Evolutionary conservation across 1,139 yeast genomes (phyloP).

Genomic region (Hemisphaericaspora subhashii): DNA sequence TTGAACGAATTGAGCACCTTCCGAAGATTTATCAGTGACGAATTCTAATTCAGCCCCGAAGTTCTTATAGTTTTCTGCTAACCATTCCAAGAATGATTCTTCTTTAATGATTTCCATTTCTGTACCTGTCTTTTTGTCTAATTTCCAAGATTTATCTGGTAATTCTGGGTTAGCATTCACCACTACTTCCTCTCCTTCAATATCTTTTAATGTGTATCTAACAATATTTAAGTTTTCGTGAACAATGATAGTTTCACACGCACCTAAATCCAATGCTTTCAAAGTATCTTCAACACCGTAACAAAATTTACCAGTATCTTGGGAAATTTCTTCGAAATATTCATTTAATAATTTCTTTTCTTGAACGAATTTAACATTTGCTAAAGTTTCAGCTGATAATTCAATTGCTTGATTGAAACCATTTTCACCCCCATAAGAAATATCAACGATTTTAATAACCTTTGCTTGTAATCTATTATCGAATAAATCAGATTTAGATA

Average conservation of each 20-base stretch:
- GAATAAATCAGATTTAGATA: slow-evolving; percentile 88
- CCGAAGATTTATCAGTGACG: slow-evolving; percentile 93
- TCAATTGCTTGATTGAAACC: slow-evolving; percentile 99
- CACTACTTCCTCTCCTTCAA: slow-evolving; percentile 75
- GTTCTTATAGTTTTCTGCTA: slow-evolving; percentile 91
- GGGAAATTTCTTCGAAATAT: slow-evolving; percentile 95
- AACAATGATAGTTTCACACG: slow-evolving; percentile 89
- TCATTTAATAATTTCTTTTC: slow-evolving; percentile 91
- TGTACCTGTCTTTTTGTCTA: slow-evolving; percentile 82
- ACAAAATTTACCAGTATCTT: slow-evolving; percentile 95
- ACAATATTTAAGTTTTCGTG: slow-evolving; percentile 85
- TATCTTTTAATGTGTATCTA: slow-evolving; percentile 81
- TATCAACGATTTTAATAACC: slow-evolving; percentile 89
- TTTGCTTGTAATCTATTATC: slow-evolving; percentile 86
- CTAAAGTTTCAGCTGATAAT: slow-evolving; percentile 91
- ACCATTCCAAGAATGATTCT: slow-evolving; percentile 89
- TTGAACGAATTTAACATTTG: slow-evolving; percentile 96
- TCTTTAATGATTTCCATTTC: slow-evolving; percentile 88
- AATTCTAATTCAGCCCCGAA: slow-evolving; percentile 95
- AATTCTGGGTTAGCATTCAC: slow-evolving; percentile 72
- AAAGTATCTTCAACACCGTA: slow-evolving; percentile 95
- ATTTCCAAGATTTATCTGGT: slow-evolving; percentile 72
- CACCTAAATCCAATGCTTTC: slow-evolving; percentile 94
- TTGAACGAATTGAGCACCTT: slow-evolving; percentile 96
- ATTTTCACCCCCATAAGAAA: slow-evolving; percentile 98